Evolutionary conservation across 2,329 filamentous ascomycete genomes (phyloP).

Genomic region (Fusarium nanum): DNA sequence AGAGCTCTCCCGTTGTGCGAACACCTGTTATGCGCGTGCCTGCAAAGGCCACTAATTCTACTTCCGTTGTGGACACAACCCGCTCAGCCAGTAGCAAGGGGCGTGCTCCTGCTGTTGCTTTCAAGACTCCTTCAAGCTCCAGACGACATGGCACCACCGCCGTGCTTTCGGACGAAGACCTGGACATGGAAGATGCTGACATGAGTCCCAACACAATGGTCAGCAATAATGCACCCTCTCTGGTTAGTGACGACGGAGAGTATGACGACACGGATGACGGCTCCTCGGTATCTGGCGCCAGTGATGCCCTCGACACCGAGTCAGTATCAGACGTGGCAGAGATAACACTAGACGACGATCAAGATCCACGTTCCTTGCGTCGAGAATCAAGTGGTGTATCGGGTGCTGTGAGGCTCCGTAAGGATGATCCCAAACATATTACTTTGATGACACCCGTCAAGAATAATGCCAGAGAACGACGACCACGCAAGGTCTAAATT

Average conservation of each 20-base stretch:
- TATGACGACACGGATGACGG: conserved; percentile 78
- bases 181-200: conserved; percentile 68
- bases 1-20: conserved; percentile 44
- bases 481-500: conserved; percentile 46
- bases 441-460: conserved; percentile 66
- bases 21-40: conserved; percentile 68
- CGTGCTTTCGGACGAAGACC: conserved; percentile 57
- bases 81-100: conserved; percentile 71
- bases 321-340: conserved; percentile 71
- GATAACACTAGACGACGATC: conserved; percentile 70
- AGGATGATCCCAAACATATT: conserved; percentile 67
- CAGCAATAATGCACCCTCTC: conserved; percentile 81
- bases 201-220: conserved; percentile 76
- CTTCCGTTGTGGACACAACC: conserved; percentile 55
- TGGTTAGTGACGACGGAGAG: conserved; percentile 84
- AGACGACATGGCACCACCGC: conserved; percentile 34
- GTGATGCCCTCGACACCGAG: conserved; percentile 68
- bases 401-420: conserved; percentile 62
- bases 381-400: conserved; percentile 58
- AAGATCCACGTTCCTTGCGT: conserved; percentile 59
- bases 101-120: conserved; percentile 55
- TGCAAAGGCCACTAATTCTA: conserved; percentile 66
- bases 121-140: conserved; percentile 52
- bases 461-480: conserved; percentile 52
- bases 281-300: conserved; percentile 69